Evolutionary conservation across 78 protist genomes (phyloP), one percentile per base, ranked within the genome.

Genomic region (Reticulomyxa filosa): DNA sequence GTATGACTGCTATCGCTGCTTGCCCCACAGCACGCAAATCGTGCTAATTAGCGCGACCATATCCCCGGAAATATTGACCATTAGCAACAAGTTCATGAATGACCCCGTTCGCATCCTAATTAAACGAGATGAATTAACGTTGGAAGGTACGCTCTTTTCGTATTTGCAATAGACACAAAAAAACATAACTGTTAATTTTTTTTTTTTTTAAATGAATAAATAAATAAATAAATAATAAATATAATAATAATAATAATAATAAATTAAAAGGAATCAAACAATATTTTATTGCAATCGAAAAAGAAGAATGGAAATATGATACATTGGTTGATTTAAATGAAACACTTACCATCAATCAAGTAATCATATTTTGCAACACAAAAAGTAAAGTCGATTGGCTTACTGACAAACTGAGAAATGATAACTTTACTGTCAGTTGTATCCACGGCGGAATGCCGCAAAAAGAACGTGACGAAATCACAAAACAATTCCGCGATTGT

Each of bases 281-380:
- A 17, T 89, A 83, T 77, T 94, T 83, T 75, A 90, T 89, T 7
- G 79, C 90, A 0, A 94, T 86, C 1, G 96, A 89, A 72, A 82
- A 80, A 55, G 99, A 94, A 48, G 95, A 87, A 59, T 94, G 97
- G 97, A 94, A 94, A 75, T 91, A 91, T 62, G 99, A 92, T 57
- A 90, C 99, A 26, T 88, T 94, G n/a, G 86, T 95, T 71, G 99
- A 91, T 50, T 81, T 94, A 25, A 90, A 89, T 57, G 97, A 94
- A 46, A 75, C 94, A 22, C 83, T 94, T 27, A 85, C 89, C 20
- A 90, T 94, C 73, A 86, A 97, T 1, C 98, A 78, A 79, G 92
- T 90, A 3, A 87, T 90, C 63, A 88, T 93, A 48, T 93, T 93
- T 78, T 83, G 92, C 79, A 93, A 93, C 85, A 93, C 87, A 1